Evolutionary conservation across 257 asterid species (phyloP).

Genomic region (Euphrasia confusa): DNA sequence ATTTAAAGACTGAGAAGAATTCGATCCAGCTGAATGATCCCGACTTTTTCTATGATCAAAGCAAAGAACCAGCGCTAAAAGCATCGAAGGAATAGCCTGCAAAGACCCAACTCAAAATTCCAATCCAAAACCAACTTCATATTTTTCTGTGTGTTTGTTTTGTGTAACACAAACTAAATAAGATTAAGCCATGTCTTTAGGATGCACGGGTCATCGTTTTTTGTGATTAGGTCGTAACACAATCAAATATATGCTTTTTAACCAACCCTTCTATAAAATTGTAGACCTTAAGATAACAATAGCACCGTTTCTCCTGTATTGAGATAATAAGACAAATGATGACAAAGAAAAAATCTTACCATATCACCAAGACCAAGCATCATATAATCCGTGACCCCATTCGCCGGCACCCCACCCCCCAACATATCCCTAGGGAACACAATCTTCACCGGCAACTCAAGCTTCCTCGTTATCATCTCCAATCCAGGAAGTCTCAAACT

Average conservation of each 20-base stretch:
- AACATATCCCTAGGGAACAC: slow-evolving; percentile 87
- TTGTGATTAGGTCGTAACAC: neutral
- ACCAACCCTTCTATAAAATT: neutral
- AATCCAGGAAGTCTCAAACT: slow-evolving; percentile 93
- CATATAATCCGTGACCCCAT: slow-evolving; percentile 62
- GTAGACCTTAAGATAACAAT: neutral
- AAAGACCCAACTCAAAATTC: neutral
- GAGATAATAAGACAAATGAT: neutral
- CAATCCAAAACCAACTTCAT: too few relatives aligned
- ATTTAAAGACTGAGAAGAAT: slow-evolving; percentile 37
- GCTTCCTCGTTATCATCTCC: slow-evolving; percentile 73
- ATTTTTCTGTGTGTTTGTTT: too few relatives aligned
- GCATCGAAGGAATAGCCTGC: slow-evolving; percentile 99
- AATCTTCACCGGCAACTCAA: slow-evolving; percentile 93
- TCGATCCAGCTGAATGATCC: slow-evolving; percentile 35
- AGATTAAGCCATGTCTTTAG: too few relatives aligned
- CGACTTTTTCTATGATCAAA: slow-evolving; percentile 70
- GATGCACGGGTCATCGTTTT: neutral
- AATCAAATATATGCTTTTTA: too few relatives aligned
- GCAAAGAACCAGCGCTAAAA: slow-evolving; percentile 83
- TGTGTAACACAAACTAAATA: too few relatives aligned
- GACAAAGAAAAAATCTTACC: slow-evolving; percentile 39
- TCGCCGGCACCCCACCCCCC: slow-evolving; percentile 70
- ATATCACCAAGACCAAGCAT: slow-evolving; percentile 80
- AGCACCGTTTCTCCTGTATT: neutral